Conservation (phyloP, 306 rosid genomes). For the Biancaea sappan region DNA sequence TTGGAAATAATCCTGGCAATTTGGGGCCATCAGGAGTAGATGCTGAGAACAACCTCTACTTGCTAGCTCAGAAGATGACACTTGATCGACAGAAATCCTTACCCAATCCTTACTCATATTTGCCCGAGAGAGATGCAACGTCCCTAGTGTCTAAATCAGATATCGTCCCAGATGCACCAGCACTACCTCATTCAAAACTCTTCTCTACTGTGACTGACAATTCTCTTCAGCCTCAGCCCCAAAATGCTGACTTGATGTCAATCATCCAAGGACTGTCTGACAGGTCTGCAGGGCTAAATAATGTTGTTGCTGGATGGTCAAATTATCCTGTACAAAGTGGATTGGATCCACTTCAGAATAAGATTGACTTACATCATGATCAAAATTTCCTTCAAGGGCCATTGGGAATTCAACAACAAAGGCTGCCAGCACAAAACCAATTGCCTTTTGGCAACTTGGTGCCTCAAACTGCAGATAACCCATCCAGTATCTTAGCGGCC, state of each 20-base stretch:
- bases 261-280: conserved; percentile 71
- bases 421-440: conserved; percentile 65
- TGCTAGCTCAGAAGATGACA: conserved; percentile 79
- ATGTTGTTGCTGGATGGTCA: conserved; percentile 64
- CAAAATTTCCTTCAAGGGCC: conserved; percentile 67
- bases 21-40: conserved; percentile 61
- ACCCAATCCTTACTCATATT: conserved; percentile 64
- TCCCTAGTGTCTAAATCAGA: conserved; percentile 64
- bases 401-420: conserved; percentile 78
- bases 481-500: conserved; percentile 54
- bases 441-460: conserved; percentile 54
- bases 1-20: conserved; percentile 54
- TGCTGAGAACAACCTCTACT: conserved; percentile 48
- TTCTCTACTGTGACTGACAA: conserved; percentile 55
- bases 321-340: conserved; percentile 66
- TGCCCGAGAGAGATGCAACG: conserved; percentile 72
- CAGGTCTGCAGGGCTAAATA: conserved; percentile 57
- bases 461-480: conserved; percentile 63
- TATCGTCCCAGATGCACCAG: conserved; percentile 46
- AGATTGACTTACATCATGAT: conserved; percentile 65
- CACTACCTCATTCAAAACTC: conserved; percentile 53
- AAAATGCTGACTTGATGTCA: conserved; percentile 69
- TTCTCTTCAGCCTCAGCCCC: conserved; percentile 61
- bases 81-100: conserved; percentile 78
- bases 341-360: conserved; percentile 60